Evolutionary conservation across 345 rosid species (phyloP).

Genomic region (Capsella bursapastoris): DNA sequence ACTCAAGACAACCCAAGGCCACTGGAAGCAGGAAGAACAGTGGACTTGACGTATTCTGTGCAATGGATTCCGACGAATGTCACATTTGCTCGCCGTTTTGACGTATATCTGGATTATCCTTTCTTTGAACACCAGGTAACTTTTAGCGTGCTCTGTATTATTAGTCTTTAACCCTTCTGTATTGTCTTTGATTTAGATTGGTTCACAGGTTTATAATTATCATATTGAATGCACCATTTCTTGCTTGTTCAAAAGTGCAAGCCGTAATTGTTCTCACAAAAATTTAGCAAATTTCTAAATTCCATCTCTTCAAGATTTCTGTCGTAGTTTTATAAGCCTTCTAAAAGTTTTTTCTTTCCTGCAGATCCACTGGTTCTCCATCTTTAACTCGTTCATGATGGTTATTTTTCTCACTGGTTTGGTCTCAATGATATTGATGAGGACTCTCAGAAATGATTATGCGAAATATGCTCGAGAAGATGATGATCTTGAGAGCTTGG

Average conservation of each 20-base stretch:
- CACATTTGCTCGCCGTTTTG: slow-evolving; percentile 88
- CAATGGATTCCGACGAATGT: slow-evolving; percentile 74
- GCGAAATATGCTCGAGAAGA: slow-evolving; percentile 97
- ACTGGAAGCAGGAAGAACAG: slow-evolving; percentile 61
- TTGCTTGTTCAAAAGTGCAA: slow-evolving; percentile 5
- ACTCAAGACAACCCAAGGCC: slow-evolving; percentile 80
- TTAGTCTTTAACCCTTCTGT: slow-evolving; percentile 8
- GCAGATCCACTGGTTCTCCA: slow-evolving; percentile 98
- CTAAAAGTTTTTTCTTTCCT: slow-evolving; percentile 28
- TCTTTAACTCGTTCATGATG: slow-evolving; percentile 98
- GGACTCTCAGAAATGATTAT: slow-evolving; percentile 93
- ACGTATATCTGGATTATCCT: slow-evolving; percentile 88
- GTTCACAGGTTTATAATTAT: slow-evolving; percentile 19
- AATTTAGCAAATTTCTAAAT: background rate
- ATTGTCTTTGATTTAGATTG: slow-evolving; percentile 14
- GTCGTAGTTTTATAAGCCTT: background rate
- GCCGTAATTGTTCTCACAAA: background rate
- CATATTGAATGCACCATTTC: background rate
- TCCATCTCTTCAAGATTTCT: slow-evolving; percentile 27
- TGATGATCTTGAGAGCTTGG: slow-evolving; percentile 95
- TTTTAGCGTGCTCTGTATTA: slow-evolving; percentile 21
- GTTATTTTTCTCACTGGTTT: slow-evolving; percentile 95
- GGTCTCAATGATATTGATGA: slow-evolving; percentile 97
- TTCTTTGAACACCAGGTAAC: slow-evolving; percentile 96
- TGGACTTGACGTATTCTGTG: slow-evolving; percentile 87